Evolutionary conservation across 225 moss, liverwort and hornwort genomes (phyloP).

Genomic region (Neckera pumila): DNA sequence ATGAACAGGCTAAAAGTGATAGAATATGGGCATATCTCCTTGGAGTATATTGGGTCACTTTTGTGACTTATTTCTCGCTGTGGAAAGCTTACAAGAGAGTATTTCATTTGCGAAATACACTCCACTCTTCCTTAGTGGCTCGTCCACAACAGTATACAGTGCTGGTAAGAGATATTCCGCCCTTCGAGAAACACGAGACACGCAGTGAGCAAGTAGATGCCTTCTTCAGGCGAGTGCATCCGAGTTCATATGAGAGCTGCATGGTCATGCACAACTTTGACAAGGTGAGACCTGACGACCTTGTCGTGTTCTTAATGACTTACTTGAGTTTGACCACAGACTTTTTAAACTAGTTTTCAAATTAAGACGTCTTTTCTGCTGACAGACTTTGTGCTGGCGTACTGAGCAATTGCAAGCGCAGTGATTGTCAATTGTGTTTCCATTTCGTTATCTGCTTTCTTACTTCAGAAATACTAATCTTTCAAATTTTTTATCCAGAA

Average conservation of each 20-base stretch:
- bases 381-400: background rate
- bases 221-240: slow-evolving; percentile 62
- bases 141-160: slow-evolving; percentile 76
- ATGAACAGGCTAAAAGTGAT: slow-evolving; percentile 23
- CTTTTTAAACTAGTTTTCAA: background rate
- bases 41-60: slow-evolving; percentile 48
- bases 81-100: slow-evolving; percentile 52
- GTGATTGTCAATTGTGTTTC: background rate
- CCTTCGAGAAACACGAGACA: slow-evolving; percentile 27
- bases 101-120: slow-evolving; percentile 28
- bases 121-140: slow-evolving; percentile 15
- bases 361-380: background rate
- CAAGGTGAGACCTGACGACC: background rate
- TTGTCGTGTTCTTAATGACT: background rate
- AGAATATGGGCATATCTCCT: slow-evolving; percentile 70
- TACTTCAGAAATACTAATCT: background rate
- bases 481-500: background rate
- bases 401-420: background rate
- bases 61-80: slow-evolving; percentile 56
- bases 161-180: slow-evolving; percentile 77
- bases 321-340: background rate
- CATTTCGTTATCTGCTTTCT: background rate
- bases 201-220: slow-evolving; percentile 68
- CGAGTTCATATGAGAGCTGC: slow-evolving; percentile 49
- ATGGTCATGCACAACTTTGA: slow-evolving; percentile 39